Evolutionary conservation across 257 asterid species (phyloP).

Genomic region (Vinca minor): DNA sequence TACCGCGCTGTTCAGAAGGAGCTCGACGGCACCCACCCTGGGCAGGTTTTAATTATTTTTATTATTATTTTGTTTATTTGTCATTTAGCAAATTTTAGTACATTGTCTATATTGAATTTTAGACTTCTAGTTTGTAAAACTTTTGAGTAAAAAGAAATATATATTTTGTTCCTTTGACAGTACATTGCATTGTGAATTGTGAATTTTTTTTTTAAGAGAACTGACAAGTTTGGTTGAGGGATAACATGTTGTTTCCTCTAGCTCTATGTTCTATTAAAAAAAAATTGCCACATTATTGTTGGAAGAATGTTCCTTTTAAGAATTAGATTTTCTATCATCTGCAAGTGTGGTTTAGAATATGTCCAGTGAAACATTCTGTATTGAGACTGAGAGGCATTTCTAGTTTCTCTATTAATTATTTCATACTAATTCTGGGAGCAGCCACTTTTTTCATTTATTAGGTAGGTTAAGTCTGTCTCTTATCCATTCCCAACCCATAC

Average conservation of each 20-base stretch:
- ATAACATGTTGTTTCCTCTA: not conserved
- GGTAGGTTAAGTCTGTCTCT: too few relatives aligned
- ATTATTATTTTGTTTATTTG: too few relatives aligned
- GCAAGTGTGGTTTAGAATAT: too few relatives aligned
- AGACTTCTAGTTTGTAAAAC: not conserved
- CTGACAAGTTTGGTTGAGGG: not conserved
- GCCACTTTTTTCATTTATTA: too few relatives aligned
- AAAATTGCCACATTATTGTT: not conserved
- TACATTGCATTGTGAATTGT: too few relatives aligned
- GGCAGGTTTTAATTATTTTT: too few relatives aligned
- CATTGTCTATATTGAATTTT: too few relatives aligned
- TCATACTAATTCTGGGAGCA: too few relatives aligned
- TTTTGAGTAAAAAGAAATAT: too few relatives aligned
- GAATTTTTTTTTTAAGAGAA: not conserved
- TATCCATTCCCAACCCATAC: too few relatives aligned
- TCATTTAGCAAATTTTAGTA: too few relatives aligned
- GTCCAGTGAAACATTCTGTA: not conserved
- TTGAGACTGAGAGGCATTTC: not conserved
- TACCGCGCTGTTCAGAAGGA: conserved; percentile 81
- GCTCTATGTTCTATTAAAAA: not conserved
- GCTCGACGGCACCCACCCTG: conserved; percentile 88
- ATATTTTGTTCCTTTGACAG: not conserved
- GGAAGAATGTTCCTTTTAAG: not conserved
- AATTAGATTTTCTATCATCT: not conserved
- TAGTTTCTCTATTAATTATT: not conserved